Conservation (phyloP, 148 eudicot genomes). For the Rhododendron vialii region DNA sequence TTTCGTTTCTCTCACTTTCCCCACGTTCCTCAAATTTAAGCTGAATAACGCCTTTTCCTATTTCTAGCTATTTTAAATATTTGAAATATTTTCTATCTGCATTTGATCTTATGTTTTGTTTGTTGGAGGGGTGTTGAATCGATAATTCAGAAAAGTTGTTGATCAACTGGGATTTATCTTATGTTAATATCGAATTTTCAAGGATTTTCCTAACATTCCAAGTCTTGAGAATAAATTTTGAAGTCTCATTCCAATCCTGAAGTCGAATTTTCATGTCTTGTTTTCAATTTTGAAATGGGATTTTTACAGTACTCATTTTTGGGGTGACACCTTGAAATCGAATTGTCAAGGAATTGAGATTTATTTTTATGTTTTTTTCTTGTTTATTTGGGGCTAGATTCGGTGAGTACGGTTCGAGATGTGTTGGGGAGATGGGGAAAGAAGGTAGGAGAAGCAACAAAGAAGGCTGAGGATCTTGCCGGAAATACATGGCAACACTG, state of each 20-base stretch:
- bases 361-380: neutral
- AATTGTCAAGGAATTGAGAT: neutral
- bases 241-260: neutral
- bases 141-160: neutral
- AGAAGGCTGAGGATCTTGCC: slow-evolving; percentile 80
- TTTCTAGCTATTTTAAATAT: neutral
- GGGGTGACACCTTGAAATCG: neutral
- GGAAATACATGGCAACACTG: slow-evolving; percentile 96
- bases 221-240: neutral
- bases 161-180: neutral
- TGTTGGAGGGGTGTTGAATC: neutral
- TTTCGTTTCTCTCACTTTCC: no score
- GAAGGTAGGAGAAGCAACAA: slow-evolving; percentile 78
- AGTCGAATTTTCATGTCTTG: neutral
- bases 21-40: no score
- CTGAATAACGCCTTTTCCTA: no score
- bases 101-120: neutral
- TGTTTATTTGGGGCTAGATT: slow-evolving; percentile 30
- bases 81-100: neutral
- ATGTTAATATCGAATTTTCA: neutral
- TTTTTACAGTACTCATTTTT: no score
- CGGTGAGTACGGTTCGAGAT: slow-evolving; percentile 54
- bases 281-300: no score
- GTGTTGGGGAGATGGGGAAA: slow-evolving; percentile 85
- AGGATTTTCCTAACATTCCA: neutral